Percentiles rank a stretch among this genome's conserved stretches.
phyloP scores from a whole-genome alignment of 441 rosid species.

The Daphne laureola region DNA sequence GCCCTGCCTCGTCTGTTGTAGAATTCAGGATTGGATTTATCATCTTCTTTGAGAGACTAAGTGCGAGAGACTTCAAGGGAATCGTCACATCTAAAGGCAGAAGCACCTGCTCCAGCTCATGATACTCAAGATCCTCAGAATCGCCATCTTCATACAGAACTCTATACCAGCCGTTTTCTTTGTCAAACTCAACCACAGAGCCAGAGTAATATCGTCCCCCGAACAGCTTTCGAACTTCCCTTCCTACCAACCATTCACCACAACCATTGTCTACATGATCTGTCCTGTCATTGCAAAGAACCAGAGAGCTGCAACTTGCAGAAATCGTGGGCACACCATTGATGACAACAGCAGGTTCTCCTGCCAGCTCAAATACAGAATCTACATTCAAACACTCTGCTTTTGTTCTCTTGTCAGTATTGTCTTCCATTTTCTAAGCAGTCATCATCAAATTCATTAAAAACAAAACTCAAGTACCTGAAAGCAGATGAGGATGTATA shows the following conservation, averaged over 20 bases:
- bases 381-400: conserved; percentile 19
- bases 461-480: conserved; percentile 11
- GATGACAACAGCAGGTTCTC: conserved; percentile 77
- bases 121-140: conserved; percentile 67
- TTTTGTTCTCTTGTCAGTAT: conserved; percentile 22
- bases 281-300: conserved; percentile 12
- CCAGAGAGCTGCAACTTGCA: conserved; percentile 13
- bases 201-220: conserved; percentile 40
- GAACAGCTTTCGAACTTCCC: conserved; percentile 62
- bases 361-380: conserved; percentile 49
- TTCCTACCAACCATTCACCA: conserved; percentile 80
- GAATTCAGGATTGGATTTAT: conserved; percentile 14
- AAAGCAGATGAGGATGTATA: conserved; percentile 3
- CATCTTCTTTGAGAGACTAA: conserved; percentile 27
- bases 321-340: conserved; percentile 56
- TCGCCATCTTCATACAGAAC: conserved; percentile 81
- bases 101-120: conserved; percentile 58
- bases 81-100: conserved; percentile 61
- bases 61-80: conserved; percentile 54
- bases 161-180: conserved; percentile 69
- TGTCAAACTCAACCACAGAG: conserved; percentile 44
- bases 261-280: conserved; percentile 30
- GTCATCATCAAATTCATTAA: conserved; percentile 7
- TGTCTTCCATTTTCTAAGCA: conserved; percentile 29
- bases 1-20: conserved; percentile 11